These are phyloP conservation scores for Candida glucosophila DNA, from an alignment of 1,139 yeast genomes.

Conservation along the genomic window DNA sequence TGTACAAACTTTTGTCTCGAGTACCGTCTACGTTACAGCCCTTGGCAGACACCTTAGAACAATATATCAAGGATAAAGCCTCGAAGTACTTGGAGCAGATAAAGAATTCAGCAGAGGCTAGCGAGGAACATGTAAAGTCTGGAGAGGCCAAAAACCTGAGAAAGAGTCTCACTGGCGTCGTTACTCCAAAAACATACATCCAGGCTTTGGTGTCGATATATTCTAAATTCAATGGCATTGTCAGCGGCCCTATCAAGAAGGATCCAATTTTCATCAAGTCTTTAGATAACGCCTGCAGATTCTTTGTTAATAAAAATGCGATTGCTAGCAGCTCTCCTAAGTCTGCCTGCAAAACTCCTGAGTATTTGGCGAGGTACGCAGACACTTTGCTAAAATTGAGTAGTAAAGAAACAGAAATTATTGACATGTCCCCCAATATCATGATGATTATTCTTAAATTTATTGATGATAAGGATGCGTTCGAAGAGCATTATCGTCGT, in stretches of 20 bases:
- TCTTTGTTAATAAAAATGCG: slow-evolving; percentile 73
- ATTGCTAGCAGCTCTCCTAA: slow-evolving; percentile 61
- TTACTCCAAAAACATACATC: slow-evolving; percentile 76
- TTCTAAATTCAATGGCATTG: slow-evolving; percentile 58
- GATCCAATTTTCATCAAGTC: slow-evolving; percentile 81
- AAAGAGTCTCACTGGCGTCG: slow-evolving; percentile 19
- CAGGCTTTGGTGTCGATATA: slow-evolving; percentile 69
- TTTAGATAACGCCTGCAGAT: slow-evolving; percentile 80
- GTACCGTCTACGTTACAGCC: slow-evolving; percentile 73
- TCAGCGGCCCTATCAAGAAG: slow-evolving; percentile 59
- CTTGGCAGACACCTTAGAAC: slow-evolving; percentile 63
- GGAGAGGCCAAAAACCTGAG: slow-evolving; percentile 10
- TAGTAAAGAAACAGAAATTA: slow-evolving; percentile 58
- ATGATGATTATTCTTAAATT: slow-evolving; percentile 83
- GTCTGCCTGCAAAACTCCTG: slow-evolving; percentile 66
- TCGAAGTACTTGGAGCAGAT: slow-evolving; percentile 58
- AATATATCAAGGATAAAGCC: slow-evolving; percentile 70
- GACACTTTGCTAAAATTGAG: slow-evolving; percentile 76
- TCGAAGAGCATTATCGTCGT: slow-evolving; percentile 89
- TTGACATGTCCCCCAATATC: slow-evolving; percentile 74
- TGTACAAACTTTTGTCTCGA: slow-evolving; percentile 69
- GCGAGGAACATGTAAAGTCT: slow-evolving; percentile 10
- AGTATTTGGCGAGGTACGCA: slow-evolving; percentile 79
- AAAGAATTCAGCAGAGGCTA: slow-evolving; percentile 38
- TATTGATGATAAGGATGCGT: slow-evolving; percentile 89